Conservation (phyloP, 116 monocot species). For the Cymodocea nodosa region DNA sequence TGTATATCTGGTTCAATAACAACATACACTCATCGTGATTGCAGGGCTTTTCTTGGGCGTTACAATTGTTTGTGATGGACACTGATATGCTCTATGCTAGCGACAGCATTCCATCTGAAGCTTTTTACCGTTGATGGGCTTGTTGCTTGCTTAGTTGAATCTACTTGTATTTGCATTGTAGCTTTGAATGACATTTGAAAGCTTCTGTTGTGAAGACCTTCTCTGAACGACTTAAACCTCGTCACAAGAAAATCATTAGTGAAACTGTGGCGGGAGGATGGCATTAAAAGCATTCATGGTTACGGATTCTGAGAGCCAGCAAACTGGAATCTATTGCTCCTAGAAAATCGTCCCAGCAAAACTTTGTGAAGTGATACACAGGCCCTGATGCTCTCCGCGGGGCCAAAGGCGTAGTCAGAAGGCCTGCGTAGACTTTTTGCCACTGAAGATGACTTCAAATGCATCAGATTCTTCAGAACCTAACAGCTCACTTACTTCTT, state of each 20-base stretch:
- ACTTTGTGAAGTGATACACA: slow-evolving; percentile 2
- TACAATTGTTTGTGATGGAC: neutral
- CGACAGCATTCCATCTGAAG: neutral
- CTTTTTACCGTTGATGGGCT: neutral
- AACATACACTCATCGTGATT: neutral
- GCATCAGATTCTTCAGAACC: neutral
- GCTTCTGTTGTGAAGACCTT: neutral
- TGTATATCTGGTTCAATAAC: no score
- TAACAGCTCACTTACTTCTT: neutral
- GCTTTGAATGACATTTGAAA: slow-evolving; percentile 26
- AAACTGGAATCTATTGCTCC: slow-evolving; percentile 11
- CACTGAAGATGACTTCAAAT: slow-evolving; percentile 2
- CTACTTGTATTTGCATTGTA: neutral
- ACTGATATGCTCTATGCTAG: neutral
- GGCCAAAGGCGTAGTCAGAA: slow-evolving; percentile 9
- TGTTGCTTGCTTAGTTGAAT: neutral
- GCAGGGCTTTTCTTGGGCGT: neutral
- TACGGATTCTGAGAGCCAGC: slow-evolving; percentile 11
- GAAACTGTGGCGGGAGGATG: slow-evolving; percentile 3
- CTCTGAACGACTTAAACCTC: slow-evolving; percentile 14
- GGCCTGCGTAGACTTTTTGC: neutral
- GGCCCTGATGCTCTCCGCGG: slow-evolving; percentile 1
- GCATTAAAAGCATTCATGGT: slow-evolving; percentile 2
- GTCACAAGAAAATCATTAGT: slow-evolving; percentile 2
- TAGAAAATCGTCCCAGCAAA: slow-evolving; percentile 1